Evolutionary conservation across 2,329 filamentous ascomycete species (phyloP), one percentile per base, ranked within the genome.

Genomic region (Hirsutella thompsonii): DNA sequence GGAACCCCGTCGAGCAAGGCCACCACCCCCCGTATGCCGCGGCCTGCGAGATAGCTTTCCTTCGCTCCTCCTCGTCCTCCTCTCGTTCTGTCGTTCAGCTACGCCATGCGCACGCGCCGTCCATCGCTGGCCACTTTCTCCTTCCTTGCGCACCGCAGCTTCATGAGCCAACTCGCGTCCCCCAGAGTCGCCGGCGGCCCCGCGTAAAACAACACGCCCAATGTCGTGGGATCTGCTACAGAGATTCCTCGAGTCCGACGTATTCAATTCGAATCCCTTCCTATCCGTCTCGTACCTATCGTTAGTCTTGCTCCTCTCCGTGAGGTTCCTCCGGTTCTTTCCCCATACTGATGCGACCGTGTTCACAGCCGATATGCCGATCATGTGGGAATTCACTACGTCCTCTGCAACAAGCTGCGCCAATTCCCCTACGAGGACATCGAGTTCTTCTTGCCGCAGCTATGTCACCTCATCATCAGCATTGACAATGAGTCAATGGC

Each of bases 401-500:
- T 88, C 47, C 76, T 92, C 47, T 90, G 86, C 70, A 83, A 81
- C 55, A 92, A 92, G 74, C 72, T 92, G 57, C 83, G 86, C 58
- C 83, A 86, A 62, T 92, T 92, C 58, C 83, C 82, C 49, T 92
- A 90, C 66, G 83, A 88, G 68, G 84, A 92, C 64, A 89, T 92
- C 59, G 86, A 92, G 64, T 92, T 92, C 78, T 92, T 90, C 69
- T 74, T 92, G 38, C 85, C 85, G 47, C 83, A 87, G 68, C 69
- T 92, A 69, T 92, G 85, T 60, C 86, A 92, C 66, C 78, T 92
- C 48, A 79, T 89, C 64, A 83, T 92, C 56, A 89, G 83, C 62
- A 76, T 90, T 60, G 79, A 90, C 68, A 92, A 90, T 63, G 86
- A 92, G 69, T 90, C 84, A 51, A 89, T 92, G 83, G 85, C 86